Evolutionary conservation across 2,329 filamentous ascomycete species (phyloP), one percentile per base, ranked within the genome.

Genomic region (Cercospora zeina): DNA sequence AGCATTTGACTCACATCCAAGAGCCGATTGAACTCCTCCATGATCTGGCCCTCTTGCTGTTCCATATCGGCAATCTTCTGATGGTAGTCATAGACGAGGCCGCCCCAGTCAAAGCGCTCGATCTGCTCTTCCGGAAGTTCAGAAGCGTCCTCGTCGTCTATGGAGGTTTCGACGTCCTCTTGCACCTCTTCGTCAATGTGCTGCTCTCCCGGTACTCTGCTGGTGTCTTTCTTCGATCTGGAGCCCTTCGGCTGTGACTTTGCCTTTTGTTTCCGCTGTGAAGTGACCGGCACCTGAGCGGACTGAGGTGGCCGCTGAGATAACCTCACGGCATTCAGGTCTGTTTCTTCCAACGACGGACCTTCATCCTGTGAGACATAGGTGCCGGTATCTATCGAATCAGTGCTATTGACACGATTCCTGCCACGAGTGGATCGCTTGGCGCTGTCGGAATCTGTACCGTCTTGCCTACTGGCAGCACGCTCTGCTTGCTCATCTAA

Each of bases 41-140:
- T 65, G 6, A 73, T 62, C 31, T 84, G 79, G 49, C 81, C 81
- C 72, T 96, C 91, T 1, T 86, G 78, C 1, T 80, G 78, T 56
- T 87, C 83, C 34, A 88, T 84, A 42, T 87, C 81, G 13, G 80
- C 76, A 69, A 96, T 83, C 16, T 85, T 86, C 57, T 83, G 78
- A 62, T 87, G 81, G 69, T 92, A 96, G 45, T 85, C 84, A 1
- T 79, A 72, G 74, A 92, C 83, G 33, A 96, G 87, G n/a, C 88
- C 83, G 2, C 87, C 80, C 92, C 92, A 96, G 75, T 93, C 85
- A 70, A 90, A 91, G 71, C 77, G 58, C 50, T 78, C 76, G 63
- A 90, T 77, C 57, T 50, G 60, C 11, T 71, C 67, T n/a, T 68
- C 54, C 10, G 72, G 72, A 8, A 11, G 47, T 31, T 31, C 24